These are phyloP conservation scores for Puccinia sorghi DNA, from an alignment of 1,284 basidiomycete genomes.

Conservation along the genomic window DNA sequence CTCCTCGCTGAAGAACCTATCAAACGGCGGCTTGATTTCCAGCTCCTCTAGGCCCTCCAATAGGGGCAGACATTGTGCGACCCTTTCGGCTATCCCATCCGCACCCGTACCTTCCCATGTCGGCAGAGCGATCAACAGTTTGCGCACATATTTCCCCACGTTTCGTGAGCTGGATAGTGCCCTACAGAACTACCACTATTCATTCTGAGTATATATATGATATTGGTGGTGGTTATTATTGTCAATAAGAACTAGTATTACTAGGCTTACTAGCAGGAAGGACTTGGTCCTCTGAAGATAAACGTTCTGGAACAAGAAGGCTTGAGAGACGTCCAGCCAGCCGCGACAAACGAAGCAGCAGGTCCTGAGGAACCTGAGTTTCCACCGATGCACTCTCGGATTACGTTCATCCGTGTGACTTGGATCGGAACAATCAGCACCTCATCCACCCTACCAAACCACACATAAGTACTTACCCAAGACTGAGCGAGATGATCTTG, in stretches of 20 bases:
- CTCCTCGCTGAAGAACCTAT: slow-evolving; percentile 17
- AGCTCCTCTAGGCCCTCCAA: slow-evolving; percentile 7
- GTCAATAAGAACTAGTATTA: neutral
- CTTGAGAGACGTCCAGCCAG: slow-evolving; percentile 11
- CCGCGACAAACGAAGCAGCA: slow-evolving; percentile 24
- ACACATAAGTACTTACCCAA: neutral
- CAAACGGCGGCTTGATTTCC: slow-evolving; percentile 15
- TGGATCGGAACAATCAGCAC: no score
- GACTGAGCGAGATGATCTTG: slow-evolving; percentile 19
- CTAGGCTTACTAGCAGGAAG: neutral
- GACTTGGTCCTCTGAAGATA: slow-evolving; percentile 1
- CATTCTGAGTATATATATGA: no score
- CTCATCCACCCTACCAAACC: no score
- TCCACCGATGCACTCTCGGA: slow-evolving; percentile 4
- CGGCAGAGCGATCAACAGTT: neutral
- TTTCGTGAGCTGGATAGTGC: slow-evolving; percentile 8
- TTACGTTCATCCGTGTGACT: slow-evolving; percentile 7
- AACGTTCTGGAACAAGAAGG: slow-evolving; percentile 15
- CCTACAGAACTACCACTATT: slow-evolving; percentile 5
- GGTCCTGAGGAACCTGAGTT: slow-evolving; percentile 11
- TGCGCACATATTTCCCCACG: slow-evolving; percentile 7
- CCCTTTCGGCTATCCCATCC: neutral
- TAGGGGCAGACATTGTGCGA: neutral
- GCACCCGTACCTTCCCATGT: slow-evolving; percentile 14
- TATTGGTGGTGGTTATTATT: no score